Conservation (phyloP, 2,329 filamentous ascomycete genomes). For the Fusarium heterosporum region DNA sequence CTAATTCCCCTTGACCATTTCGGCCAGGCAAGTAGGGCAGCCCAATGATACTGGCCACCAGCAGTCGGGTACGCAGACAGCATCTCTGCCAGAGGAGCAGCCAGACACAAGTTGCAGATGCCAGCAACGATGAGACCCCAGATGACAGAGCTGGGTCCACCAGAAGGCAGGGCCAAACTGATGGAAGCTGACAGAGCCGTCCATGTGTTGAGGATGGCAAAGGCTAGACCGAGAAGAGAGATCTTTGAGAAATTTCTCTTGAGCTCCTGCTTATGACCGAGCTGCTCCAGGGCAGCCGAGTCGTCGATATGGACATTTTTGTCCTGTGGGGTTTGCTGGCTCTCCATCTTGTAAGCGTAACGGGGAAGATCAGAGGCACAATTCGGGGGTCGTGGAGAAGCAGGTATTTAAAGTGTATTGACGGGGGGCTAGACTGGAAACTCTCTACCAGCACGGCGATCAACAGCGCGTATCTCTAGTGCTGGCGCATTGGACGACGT, state of each 20-base stretch:
- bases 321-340: conserved; percentile 29
- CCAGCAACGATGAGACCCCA: conserved; percentile 75
- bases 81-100: conserved; percentile 77
- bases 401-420: conserved; percentile 24
- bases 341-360: conserved; percentile 33
- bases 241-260: conserved; percentile 63
- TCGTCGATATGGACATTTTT: conserved; percentile 47
- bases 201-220: conserved; percentile 64
- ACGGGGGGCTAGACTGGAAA: conserved; percentile 28
- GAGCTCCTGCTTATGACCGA: conserved; percentile 63
- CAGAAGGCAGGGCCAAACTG: conserved; percentile 70
- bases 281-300: conserved; percentile 55
- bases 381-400: neutral
- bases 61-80: conserved; percentile 71
- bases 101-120: conserved; percentile 76
- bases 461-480: conserved; percentile 9
- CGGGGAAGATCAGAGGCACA: neutral
- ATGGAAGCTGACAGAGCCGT: conserved; percentile 62
- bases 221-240: conserved; percentile 61
- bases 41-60: conserved; percentile 78
- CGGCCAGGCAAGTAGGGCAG: conserved; percentile 71
- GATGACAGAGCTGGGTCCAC: conserved; percentile 76
- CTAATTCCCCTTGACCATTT: conserved; percentile 71
- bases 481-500: conserved; percentile 3
- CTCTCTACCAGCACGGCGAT: conserved; percentile 15